Conservation (phyloP, 129 eudicot genomes). For the Flaveria sonorensis region DNA sequence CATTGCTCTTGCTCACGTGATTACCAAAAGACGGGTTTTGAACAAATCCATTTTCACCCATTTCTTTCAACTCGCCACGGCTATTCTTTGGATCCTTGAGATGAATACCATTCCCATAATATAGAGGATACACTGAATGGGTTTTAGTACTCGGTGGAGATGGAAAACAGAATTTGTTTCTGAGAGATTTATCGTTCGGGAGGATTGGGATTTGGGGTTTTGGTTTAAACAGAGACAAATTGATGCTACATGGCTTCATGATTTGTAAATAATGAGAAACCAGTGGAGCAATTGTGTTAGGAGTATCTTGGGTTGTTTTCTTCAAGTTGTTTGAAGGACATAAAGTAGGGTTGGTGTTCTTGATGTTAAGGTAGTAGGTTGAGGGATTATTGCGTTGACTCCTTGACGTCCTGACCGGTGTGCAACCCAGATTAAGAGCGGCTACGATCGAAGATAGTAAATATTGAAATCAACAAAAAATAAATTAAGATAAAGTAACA, state of each 20-base stretch:
- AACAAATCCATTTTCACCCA: conserved; percentile 23
- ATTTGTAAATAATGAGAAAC: conserved; percentile 39
- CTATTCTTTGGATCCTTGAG: conserved; percentile 27
- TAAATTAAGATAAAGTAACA: background rate
- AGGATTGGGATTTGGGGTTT: conserved; percentile 31
- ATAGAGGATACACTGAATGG: conserved; percentile 58
- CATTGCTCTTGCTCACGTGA: background rate
- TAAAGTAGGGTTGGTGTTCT: conserved; percentile 36
- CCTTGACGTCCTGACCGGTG: conserved; percentile 79
- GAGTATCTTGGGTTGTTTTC: conserved; percentile 36
- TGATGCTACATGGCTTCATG: conserved; percentile 29
- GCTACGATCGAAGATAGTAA: conserved; percentile 45
- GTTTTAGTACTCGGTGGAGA: conserved; percentile 28
- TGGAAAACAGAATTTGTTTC: conserved; percentile 26
- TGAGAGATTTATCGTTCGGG: conserved; percentile 26
- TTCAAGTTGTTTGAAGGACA: conserved; percentile 39
- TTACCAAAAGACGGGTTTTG: conserved; percentile 32
- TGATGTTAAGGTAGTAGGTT: conserved; percentile 62
- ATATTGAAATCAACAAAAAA: conserved; percentile 6
- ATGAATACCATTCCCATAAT: conserved; percentile 44
- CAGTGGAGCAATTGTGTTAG: conserved; percentile 27
- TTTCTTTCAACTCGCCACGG: conserved; percentile 17
- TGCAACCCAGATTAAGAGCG: conserved; percentile 87
- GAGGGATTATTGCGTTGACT: conserved; percentile 73
- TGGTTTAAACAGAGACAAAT: conserved; percentile 32